Evolutionary conservation across 2,329 filamentous ascomycete genomes (phyloP), one percentile per base, ranked within the genome.

Genomic region (Knufia fluminis): DNA sequence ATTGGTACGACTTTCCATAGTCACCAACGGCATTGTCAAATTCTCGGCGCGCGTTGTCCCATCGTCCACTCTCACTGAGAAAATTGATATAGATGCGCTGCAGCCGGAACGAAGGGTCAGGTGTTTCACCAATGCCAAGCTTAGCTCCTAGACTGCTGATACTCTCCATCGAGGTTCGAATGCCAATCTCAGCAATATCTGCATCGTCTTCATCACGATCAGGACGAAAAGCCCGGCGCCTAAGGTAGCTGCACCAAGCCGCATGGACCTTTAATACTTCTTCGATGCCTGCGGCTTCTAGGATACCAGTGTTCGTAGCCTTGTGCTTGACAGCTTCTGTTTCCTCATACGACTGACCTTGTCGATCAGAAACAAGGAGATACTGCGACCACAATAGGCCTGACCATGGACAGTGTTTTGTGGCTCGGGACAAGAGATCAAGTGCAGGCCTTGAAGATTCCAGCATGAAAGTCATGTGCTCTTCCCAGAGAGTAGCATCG

Each of bases 21-120:
- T 76, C 73, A n/a, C 78, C 71, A 19, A 78, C 76, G 24, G 97
- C 73, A 16, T 79, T 78, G 56, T 85, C 80, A 81, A 87, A 97
- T 42, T 85, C 79, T 14, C 77, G 75, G 33, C 92, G 80, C 2
- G 91, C 92, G 50, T 83, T 83, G 17, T 87, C 79, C 46, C 86
- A 72, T 35, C 86, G 83, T 22, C 82, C 82, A 57, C 87, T 88
- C 64, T 95, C 86, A 2, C 86, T 90, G 43, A 94, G 75, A 62
- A 91, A 95, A 62, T 94, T 89, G 59, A 96, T 91, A 56, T 92
- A 84, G 49, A 96, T 94, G 48, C 87, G 83, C 66, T 97, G 89
- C 3, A 97, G 77, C 9, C 90, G 83, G 64, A 89, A 97, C 41
- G 84, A 79, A 0, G 89, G 86, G 62, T 98, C 91, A n/a, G 88